Evolutionary conservation across 1,284 basidiomycete genomes (phyloP).

Genomic region (Ustilago curta): DNA sequence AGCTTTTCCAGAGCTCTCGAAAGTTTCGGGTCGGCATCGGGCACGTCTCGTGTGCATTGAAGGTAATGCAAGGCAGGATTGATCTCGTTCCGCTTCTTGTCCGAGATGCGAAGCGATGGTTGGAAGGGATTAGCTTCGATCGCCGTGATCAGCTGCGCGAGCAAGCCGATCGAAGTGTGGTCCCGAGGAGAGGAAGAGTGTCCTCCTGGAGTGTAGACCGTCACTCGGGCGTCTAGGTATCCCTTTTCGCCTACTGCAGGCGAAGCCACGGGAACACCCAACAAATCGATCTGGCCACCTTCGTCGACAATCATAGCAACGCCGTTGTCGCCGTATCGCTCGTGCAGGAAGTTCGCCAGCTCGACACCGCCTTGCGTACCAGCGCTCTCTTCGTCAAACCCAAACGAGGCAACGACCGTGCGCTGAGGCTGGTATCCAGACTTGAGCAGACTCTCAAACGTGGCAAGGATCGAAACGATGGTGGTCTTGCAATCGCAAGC

Average conservation of each 20-base stretch:
- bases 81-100: constrained; percentile 29
- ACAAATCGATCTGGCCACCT: constrained; percentile 48
- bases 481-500: constrained; percentile 69
- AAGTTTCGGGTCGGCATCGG: constrained; percentile 71
- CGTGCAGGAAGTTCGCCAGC: constrained; percentile 44
- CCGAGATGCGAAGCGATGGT: constrained; percentile 62
- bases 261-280: constrained; percentile 59
- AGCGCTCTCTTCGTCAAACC: constrained; percentile 77
- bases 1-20: constrained; percentile 71
- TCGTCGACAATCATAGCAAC: constrained; percentile 65
- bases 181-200: constrained; percentile 77
- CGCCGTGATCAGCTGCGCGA: constrained; percentile 74
- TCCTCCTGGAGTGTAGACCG: constrained; percentile 73
- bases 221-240: constrained; percentile 70
- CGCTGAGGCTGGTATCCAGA: constrained; percentile 69
- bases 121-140: constrained; percentile 74
- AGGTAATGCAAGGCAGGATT: constrained; percentile 72
- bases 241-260: constrained; percentile 78
- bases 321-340: constrained; percentile 52
- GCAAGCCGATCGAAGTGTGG: constrained; percentile 76
- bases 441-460: constrained; percentile 72
- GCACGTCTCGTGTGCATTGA: constrained; percentile 73
- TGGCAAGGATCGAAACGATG: constrained; percentile 71
- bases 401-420: constrained; percentile 75
- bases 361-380: constrained; percentile 61